Evolutionary conservation across 2,329 filamentous ascomycete species (phyloP).

Genomic region (Rhinocladiella similis): DNA sequence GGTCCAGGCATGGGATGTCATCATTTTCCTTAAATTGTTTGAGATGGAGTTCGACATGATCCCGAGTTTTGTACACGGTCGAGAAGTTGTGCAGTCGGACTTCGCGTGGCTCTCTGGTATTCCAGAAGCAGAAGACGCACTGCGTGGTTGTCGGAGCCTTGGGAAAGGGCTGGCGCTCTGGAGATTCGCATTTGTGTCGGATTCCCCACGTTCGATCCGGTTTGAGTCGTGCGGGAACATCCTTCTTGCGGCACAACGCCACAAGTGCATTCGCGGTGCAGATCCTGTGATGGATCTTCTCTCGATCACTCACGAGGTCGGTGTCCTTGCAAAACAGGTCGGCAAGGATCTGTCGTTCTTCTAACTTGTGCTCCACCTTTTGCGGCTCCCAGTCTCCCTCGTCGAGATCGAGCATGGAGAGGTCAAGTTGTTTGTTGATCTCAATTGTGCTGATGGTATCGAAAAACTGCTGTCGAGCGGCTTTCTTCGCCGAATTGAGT

Average conservation of each 20-base stretch:
- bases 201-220: slow-evolving; percentile 9
- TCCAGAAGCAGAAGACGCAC: slow-evolving; percentile 14
- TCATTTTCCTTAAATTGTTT: slow-evolving; percentile 7
- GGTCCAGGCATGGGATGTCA: slow-evolving; percentile 5
- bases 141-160: slow-evolving; percentile 8
- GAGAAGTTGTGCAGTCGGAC: slow-evolving; percentile 9
- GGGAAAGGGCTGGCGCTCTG: slow-evolving; percentile 5
- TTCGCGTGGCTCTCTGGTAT: slow-evolving; percentile 7
- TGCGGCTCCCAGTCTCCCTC: slow-evolving; percentile 14
- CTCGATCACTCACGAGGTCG: not conserved
- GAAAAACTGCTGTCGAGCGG: slow-evolving; percentile 20
- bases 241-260: slow-evolving; percentile 5
- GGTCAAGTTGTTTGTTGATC: slow-evolving; percentile 24
- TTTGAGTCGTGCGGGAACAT: slow-evolving; percentile 3
- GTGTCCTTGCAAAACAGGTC: slow-evolving; percentile 8
- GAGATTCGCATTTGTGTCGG: not conserved
- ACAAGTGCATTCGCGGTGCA: slow-evolving; percentile 6
- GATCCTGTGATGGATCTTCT: slow-evolving; percentile 7
- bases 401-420: slow-evolving; percentile 16
- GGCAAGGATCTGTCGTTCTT: slow-evolving; percentile 11
- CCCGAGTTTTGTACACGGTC: slow-evolving; percentile 7
- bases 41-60: slow-evolving; percentile 12
- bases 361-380: slow-evolving; percentile 10
- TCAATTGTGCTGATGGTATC: slow-evolving; percentile 17
- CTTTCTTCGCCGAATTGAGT: slow-evolving; percentile 11